phyloP scores from a whole-genome alignment of 2,329 filamentous ascomycete genomes.

The Saccharata proteae region DNA sequence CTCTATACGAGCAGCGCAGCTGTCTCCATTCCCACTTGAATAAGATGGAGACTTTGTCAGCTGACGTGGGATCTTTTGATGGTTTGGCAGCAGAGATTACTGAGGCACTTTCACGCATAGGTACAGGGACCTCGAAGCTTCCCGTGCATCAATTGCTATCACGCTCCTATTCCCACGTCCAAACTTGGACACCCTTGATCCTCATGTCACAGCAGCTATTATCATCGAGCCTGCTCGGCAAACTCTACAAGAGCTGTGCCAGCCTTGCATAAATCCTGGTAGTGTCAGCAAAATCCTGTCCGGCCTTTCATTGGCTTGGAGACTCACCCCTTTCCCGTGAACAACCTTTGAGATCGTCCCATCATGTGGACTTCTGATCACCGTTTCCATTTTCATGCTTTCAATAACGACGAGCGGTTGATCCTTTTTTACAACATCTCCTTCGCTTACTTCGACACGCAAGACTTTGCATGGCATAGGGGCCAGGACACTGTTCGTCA shows the following conservation, averaged over 20 bases:
- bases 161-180: no score
- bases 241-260: conserved; percentile 36
- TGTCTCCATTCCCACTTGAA: no score
- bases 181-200: no score
- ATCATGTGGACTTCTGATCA: conserved; percentile 38
- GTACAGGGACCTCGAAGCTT: no score
- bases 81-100: no score
- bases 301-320: no score
- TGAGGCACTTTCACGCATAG: no score
- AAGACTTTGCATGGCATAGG: conserved; percentile 98
- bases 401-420: conserved; percentile 65
- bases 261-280: conserved; percentile 29
- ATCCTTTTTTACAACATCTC: conserved; percentile 72
- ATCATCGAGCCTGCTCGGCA: conserved; percentile 15
- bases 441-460: conserved; percentile 74
- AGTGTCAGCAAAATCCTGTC: conserved; percentile 3
- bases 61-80: no score
- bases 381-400: conserved; percentile 46
- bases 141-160: no score
- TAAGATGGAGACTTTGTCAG: no score
- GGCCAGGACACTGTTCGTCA: conserved; percentile 69
- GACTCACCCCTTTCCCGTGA: conserved; percentile 33
- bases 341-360: conserved; percentile 37
- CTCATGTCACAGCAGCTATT: no score
- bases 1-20: no score